phyloP scores from a whole-genome alignment of 2,329 filamentous ascomycete species.

The Lasiodiplodia hormozganensis region DNA sequence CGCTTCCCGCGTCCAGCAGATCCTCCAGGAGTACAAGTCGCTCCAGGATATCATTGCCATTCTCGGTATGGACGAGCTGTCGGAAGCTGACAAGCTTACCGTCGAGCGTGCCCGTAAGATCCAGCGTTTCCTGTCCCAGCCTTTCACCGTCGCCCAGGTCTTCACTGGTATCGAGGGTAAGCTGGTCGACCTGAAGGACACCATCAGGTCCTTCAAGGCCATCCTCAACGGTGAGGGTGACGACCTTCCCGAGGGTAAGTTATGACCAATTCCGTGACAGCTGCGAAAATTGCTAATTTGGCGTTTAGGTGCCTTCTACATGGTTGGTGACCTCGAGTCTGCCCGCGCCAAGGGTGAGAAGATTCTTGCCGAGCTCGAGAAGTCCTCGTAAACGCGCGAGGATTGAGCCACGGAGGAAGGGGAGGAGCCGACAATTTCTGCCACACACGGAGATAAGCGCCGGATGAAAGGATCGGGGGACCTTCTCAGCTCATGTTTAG shows the following conservation, averaged over 20 bases:
- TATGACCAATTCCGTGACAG: background rate
- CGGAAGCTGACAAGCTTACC: slow-evolving; percentile 98
- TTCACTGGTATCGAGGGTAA: slow-evolving; percentile 95
- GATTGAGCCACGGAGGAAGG: slow-evolving; percentile 18
- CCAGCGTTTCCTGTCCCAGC: slow-evolving; percentile 99
- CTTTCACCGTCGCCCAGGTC: slow-evolving; percentile 88
- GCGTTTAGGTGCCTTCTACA: slow-evolving; percentile 77
- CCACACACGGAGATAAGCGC: slow-evolving; percentile 26
- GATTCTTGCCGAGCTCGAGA: slow-evolving; percentile 94
- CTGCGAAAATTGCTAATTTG: slow-evolving; percentile 32
- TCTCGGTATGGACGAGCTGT: slow-evolving; percentile 99
- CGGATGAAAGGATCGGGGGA: slow-evolving; percentile 21
- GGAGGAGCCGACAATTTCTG: slow-evolving; percentile 22
- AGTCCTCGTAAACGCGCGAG: slow-evolving; percentile 34
- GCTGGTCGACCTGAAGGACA: slow-evolving; percentile 98
- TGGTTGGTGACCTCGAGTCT: slow-evolving; percentile 95
- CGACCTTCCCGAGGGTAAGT: slow-evolving; percentile 86
- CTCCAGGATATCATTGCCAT: slow-evolving; percentile 99
- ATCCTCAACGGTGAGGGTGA: slow-evolving; percentile 96
- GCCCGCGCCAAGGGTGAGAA: slow-evolving; percentile 98
- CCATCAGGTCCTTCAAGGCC: slow-evolving; percentile 95
- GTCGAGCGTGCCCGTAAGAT: slow-evolving; percentile 99
- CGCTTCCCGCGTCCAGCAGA: slow-evolving; percentile 95
- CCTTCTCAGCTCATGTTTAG: slow-evolving; percentile 11
- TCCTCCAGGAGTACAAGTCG: slow-evolving; percentile 99